These are phyloP conservation scores for Penicillium sp. DNA, from an alignment of 2,329 filamentous ascomycete species.

Conservation along the genomic window DNA sequence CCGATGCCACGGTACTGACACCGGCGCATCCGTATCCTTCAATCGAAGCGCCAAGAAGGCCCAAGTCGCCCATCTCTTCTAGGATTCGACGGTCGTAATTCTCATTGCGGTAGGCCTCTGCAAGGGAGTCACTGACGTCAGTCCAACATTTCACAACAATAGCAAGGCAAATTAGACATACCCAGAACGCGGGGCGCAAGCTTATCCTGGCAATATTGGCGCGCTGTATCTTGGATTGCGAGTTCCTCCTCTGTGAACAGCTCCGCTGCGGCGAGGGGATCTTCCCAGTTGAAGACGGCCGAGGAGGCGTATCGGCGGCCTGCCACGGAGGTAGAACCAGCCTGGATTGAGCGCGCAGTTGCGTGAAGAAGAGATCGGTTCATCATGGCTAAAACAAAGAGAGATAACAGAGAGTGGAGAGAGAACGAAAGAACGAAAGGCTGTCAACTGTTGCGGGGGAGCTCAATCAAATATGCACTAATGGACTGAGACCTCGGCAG, in stretches of 20 bases:
- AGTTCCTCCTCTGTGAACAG: constrained; percentile 86
- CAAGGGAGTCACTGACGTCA: not conserved
- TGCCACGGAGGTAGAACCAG: constrained; percentile 20
- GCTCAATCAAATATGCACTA: constrained; percentile 26
- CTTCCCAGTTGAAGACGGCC: constrained; percentile 79
- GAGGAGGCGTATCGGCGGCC: constrained; percentile 32
- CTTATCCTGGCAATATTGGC: constrained; percentile 89
- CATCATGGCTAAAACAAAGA: constrained; percentile 23
- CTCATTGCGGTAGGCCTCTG: constrained; percentile 84
- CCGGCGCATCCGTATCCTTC: constrained; percentile 86
- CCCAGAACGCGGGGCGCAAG: constrained; percentile 82
- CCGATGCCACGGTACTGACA: constrained; percentile 82
- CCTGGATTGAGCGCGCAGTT: constrained; percentile 30
- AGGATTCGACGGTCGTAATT: constrained; percentile 82
- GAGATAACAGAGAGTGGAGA: not conserved
- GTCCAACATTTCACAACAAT: not conserved
- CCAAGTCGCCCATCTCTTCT: constrained; percentile 87
- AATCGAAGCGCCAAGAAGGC: constrained; percentile 82
- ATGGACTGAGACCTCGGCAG: constrained; percentile 28
- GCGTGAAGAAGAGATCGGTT: constrained; percentile 34
- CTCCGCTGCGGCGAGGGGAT: constrained; percentile 72
- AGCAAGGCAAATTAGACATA: constrained; percentile 46
- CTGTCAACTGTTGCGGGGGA: constrained; percentile 20
- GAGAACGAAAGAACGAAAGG: not conserved
- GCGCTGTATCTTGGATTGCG: constrained; percentile 84